Percentiles rank a stretch among this genome's conserved stretches.
Evolutionary conservation across 306 rosid species (phyloP).

Genomic region (Inga laurina): DNA sequence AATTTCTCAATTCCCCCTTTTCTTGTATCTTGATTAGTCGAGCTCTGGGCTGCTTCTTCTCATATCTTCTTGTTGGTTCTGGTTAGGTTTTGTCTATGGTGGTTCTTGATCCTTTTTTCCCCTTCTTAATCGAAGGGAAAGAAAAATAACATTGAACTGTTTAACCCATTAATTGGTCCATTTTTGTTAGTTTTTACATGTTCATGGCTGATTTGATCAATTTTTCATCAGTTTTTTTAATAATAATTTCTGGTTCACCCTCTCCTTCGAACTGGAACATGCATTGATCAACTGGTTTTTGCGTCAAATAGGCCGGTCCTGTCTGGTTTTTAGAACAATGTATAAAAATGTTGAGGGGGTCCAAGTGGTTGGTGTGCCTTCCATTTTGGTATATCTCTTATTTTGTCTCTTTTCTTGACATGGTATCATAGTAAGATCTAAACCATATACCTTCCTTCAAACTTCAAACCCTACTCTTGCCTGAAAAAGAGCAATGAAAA

Average conservation of each 20-base stretch:
- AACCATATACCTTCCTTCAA: not conserved
- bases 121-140: not conserved
- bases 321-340: no score
- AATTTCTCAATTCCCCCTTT: no score
- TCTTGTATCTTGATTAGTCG: no score
- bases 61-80: no score
- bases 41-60: no score
- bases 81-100: no score
- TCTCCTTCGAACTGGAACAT: no score
- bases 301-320: no score
- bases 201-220: not conserved
- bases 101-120: no score
- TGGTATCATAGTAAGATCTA: not conserved
- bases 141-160: not conserved
- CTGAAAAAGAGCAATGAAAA: not conserved
- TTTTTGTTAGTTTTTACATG: not conserved
- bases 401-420: not conserved
- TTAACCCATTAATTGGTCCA: not conserved
- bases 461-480: not conserved
- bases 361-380: not conserved
- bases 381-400: not conserved
- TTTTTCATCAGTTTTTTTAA: no score
- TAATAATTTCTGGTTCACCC: not conserved
- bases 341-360: not conserved
- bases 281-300: no score